phyloP scores from a whole-genome alignment of 768 basidiomycete genomes.

The Lactifluus subvellereus region DNA sequence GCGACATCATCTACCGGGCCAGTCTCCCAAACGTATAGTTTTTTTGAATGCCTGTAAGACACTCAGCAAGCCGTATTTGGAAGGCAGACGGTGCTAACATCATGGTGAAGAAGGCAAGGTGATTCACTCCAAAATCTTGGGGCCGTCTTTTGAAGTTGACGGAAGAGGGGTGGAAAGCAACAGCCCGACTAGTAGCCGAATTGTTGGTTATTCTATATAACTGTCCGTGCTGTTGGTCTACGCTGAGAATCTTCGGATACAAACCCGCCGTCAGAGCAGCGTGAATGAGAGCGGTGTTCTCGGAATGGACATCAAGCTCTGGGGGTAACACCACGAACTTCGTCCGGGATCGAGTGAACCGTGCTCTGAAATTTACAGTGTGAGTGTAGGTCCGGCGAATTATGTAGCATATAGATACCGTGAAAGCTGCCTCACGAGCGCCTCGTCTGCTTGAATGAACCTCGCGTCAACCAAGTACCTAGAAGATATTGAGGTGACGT shows the following conservation, averaged over 20 bases:
- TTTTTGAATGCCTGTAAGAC: slow-evolving; percentile 81
- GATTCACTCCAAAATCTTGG: slow-evolving; percentile 64
- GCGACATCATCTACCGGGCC: slow-evolving; percentile 82
- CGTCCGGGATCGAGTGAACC: slow-evolving; percentile 66
- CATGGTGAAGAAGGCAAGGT: slow-evolving; percentile 81
- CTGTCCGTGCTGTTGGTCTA: slow-evolving; percentile 57
- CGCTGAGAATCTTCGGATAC: slow-evolving; percentile 80
- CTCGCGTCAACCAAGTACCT: slow-evolving; percentile 87
- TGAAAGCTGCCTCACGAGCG: slow-evolving; percentile 64
- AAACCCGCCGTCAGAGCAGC: slow-evolving; percentile 82
- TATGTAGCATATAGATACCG: slow-evolving; percentile 37
- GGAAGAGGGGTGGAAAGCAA: slow-evolving; percentile 84
- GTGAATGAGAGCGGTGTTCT: slow-evolving; percentile 60
- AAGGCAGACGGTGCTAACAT: slow-evolving; percentile 47
- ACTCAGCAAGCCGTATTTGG: not conserved
- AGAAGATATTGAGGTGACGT: slow-evolving; percentile 9
- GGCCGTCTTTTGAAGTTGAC: slow-evolving; percentile 75
- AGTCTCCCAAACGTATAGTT: slow-evolving; percentile 89
- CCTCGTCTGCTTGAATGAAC: slow-evolving; percentile 66
- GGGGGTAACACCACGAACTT: slow-evolving; percentile 73
- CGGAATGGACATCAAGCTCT: slow-evolving; percentile 63
- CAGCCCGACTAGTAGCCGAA: slow-evolving; percentile 65
- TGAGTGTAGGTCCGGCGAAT: slow-evolving; percentile 1
- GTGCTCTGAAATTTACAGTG: slow-evolving; percentile 42
- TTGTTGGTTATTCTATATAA: slow-evolving; percentile 81